phyloP scores from a whole-genome alignment of 257 asterid species.

The Plantago elongata region DNA sequence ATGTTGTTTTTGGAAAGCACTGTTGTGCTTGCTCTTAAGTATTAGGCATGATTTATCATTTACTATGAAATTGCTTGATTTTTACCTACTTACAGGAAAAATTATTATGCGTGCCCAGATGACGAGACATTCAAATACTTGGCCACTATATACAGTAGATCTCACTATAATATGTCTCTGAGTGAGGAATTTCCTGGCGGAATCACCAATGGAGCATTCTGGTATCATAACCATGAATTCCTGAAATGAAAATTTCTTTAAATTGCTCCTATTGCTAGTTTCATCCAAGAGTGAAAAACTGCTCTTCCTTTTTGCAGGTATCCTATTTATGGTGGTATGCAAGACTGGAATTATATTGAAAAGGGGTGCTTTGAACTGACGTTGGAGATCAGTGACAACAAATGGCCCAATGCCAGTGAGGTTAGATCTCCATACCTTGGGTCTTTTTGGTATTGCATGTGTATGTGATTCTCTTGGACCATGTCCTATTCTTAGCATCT shows the following conservation, averaged over 20 bases:
- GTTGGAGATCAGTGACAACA: constrained; percentile 85
- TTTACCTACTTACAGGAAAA: constrained; percentile 47
- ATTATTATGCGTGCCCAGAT: constrained; percentile 80
- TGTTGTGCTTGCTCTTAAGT: neutral
- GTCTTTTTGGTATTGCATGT: too few relatives aligned
- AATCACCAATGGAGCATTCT: constrained; percentile 85
- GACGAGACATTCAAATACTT: constrained; percentile 69
- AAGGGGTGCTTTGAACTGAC: constrained; percentile 85
- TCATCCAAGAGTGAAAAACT: neutral
- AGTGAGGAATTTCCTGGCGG: constrained; percentile 90
- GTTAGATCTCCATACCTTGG: constrained; percentile 34
- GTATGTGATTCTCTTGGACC: too few relatives aligned
- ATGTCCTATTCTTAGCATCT: too few relatives aligned
- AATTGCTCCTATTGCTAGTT: constrained; percentile 14
- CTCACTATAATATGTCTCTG: constrained; percentile 87
- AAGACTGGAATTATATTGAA: constrained; percentile 91
- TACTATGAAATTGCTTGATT: too few relatives aligned
- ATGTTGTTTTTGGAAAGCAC: neutral
- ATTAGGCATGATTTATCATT: too few relatives aligned
- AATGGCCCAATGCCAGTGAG: constrained; percentile 88
- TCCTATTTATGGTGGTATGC: constrained; percentile 98
- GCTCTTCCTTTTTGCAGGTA: constrained; percentile 54
- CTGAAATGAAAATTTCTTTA: constrained; percentile 8
- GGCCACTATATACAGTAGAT: constrained; percentile 74
- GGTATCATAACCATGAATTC: constrained; percentile 42